Base-by-base conservation (phyloP, 352 stramenopile genomes). In the Stramenopiles sp. region DNA sequence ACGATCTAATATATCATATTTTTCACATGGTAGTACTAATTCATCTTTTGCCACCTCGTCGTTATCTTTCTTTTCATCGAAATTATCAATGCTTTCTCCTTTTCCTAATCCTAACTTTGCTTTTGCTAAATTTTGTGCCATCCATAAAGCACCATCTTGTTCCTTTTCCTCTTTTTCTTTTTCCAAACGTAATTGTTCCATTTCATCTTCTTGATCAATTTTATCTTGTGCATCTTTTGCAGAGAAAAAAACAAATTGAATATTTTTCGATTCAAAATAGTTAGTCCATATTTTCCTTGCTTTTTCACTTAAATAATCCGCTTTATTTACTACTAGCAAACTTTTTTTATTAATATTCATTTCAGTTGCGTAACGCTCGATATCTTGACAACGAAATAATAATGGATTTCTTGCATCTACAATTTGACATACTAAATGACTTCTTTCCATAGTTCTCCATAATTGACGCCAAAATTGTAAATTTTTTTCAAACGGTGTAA, bases 401-500 rank as follows among this genome's bases (percentile, higher is more conserved):
- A 98, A 86, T 0, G 96, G 96, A 88, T 99, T 98, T 65, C 96
- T 88, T 1, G 94, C 95, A 84, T 99, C 96, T 0, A 99, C 94
- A 63, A 99, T 97, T 84, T 99, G 96, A 32, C 98, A 87, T 77
- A 99, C 89, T 74, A 98, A 89, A 78, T 98, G 90, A 86, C 91
- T 98, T 80, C 95, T 88, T 85, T 99, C 97, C 63, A 97, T 88
- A 29, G 99, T 96, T 38, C 98, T 89, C 97, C 97, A 99, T 1
- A 99, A 85, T 85, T 99, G 97, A 43, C 95, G 90, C 97, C 97
- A 99, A 31, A 99, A 96, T 81, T 99, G 94, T 63, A 99, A 79
- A 85, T 99, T 99, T 86, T 99, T 99, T 87, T 99, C 97, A 82
- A 99, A 99, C 23, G 97, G 97, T 23, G 96, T 99, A 32, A 99